Evolutionary conservation across 495 filamentous ascomycete species (phyloP).

Genomic region (Staphylotrichum tortipilum): DNA sequence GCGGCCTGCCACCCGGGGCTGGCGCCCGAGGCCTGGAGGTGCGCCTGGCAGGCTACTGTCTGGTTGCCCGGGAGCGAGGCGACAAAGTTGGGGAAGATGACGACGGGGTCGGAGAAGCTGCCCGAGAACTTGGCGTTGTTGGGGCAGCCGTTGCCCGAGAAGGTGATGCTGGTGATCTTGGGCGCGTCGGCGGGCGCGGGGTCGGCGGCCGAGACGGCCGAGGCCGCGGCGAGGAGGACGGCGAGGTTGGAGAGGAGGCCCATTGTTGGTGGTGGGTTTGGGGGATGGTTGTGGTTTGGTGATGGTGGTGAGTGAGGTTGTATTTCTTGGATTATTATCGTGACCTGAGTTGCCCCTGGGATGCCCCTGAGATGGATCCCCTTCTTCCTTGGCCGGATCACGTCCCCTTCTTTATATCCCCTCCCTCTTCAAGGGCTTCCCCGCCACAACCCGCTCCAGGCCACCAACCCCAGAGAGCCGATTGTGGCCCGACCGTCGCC

Average conservation of each 20-base stretch:
- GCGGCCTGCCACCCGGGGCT: slow-evolving; percentile 37
- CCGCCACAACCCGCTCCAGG: background rate
- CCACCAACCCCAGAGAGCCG: background rate
- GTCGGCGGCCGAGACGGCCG: slow-evolving; percentile 10
- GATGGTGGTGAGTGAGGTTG: background rate
- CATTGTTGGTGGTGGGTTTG: slow-evolving; percentile 17
- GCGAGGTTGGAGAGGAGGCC: slow-evolving; percentile 19
- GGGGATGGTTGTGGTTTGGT: background rate
- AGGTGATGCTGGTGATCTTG: slow-evolving; percentile 27
- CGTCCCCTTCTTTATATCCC: slow-evolving; percentile 4
- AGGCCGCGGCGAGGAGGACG: slow-evolving; percentile 20
- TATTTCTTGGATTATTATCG: too few species aligned
- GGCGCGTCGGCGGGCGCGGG: slow-evolving; percentile 16
- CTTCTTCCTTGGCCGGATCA: background rate
- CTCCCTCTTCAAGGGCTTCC: too few species aligned
- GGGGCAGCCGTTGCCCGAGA: slow-evolving; percentile 33
- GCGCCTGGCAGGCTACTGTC: slow-evolving; percentile 35
- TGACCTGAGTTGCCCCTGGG: too few species aligned
- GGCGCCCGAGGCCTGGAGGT: slow-evolving; percentile 26
- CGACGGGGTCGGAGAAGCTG: slow-evolving; percentile 26
- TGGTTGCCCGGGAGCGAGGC: slow-evolving; percentile 22
- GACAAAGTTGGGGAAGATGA: slow-evolving; percentile 29
- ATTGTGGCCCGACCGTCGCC: too few species aligned
- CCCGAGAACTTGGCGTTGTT: slow-evolving; percentile 27
- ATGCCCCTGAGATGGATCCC: too few species aligned